These are phyloP conservation scores for Tulasnella sp. DNA, from an alignment of 768 basidiomycete genomes.

Conservation along the genomic window DNA sequence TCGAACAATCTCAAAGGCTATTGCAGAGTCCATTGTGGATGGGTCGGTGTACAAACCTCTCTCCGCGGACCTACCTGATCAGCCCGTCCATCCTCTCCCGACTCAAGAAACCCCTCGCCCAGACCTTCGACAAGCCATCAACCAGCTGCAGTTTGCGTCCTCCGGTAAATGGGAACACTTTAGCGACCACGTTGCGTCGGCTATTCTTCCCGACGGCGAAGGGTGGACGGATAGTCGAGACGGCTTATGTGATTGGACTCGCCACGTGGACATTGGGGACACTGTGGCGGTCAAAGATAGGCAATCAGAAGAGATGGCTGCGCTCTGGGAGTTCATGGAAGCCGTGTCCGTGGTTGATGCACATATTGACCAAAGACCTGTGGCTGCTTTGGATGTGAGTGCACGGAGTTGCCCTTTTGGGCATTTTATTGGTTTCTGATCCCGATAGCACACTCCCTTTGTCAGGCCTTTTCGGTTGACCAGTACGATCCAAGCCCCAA, in stretches of 20 bases:
- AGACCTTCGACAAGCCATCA: slow-evolving; percentile 60
- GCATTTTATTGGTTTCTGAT: slow-evolving; percentile 2
- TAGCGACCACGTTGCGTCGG: too few species aligned
- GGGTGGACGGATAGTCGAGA: slow-evolving; percentile 1
- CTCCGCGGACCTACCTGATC: slow-evolving; percentile 27
- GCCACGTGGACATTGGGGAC: not conserved
- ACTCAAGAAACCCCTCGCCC: slow-evolving; percentile 25
- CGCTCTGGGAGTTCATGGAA: slow-evolving; percentile 28
- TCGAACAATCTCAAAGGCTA: slow-evolving; percentile 28
- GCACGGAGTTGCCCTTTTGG: not conserved
- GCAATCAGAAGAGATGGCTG: not conserved
- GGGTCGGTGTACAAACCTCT: slow-evolving; percentile 17
- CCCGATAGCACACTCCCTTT: slow-evolving; percentile 6
- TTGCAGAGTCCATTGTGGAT: slow-evolving; percentile 7
- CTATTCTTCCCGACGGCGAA: not conserved
- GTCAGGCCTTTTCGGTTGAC: slow-evolving; percentile 26
- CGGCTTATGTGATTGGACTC: slow-evolving; percentile 8
- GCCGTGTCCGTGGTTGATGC: slow-evolving; percentile 46
- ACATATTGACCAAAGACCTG: slow-evolving; percentile 31
- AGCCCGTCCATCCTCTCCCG: slow-evolving; percentile 28
- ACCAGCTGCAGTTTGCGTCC: slow-evolving; percentile 42
- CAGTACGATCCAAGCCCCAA: slow-evolving; percentile 33
- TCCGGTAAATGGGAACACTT: too few species aligned
- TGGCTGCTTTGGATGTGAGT: slow-evolving; percentile 35
- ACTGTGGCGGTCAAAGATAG: not conserved